phyloP scores from a whole-genome alignment of 371 early-diverging fungal species.

The Coemansia sp. region DNA sequence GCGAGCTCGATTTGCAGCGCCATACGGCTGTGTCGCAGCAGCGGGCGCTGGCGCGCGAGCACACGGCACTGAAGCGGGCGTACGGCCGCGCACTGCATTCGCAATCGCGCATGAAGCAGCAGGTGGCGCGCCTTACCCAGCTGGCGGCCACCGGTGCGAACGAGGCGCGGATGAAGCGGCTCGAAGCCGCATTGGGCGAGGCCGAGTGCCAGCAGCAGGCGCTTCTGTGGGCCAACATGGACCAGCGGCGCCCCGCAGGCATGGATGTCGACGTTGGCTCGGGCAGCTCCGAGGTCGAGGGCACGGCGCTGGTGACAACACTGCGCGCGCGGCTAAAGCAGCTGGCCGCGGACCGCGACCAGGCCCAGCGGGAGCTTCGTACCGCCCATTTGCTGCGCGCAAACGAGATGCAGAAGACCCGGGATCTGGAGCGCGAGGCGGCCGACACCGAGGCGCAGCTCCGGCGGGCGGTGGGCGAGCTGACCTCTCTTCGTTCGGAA shows the following conservation, averaged over 20 bases:
- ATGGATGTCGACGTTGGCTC: neutral
- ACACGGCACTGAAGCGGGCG: constrained; percentile 31
- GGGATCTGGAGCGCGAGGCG: constrained; percentile 43
- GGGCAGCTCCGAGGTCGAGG: constrained; percentile 8
- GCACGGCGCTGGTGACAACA: constrained; percentile 20
- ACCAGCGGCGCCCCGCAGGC: constrained; percentile 18
- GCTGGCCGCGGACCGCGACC: constrained; percentile 27
- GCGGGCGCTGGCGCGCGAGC: constrained; percentile 32
- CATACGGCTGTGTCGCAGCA: constrained; percentile 35
- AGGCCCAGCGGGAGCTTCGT: constrained; percentile 39
- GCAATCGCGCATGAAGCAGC: constrained; percentile 46
- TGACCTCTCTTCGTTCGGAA: constrained; percentile 24
- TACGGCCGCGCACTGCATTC: constrained; percentile 25
- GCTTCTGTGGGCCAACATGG: constrained; percentile 39
- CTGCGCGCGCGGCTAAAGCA: constrained; percentile 34
- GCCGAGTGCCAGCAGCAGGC: constrained; percentile 47
- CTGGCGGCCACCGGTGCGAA: constrained; percentile 36
- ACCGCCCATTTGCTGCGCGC: constrained; percentile 37
- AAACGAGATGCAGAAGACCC: constrained; percentile 34
- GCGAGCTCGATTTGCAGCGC: constrained; percentile 41
- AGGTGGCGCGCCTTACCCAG: constrained; percentile 42
- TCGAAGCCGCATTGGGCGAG: constrained; percentile 45
- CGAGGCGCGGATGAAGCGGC: constrained; percentile 41
- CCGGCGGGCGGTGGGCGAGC: constrained; percentile 21
- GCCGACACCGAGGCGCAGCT: constrained; percentile 28